phyloP scores from a whole-genome alignment of 192 early-diverging fungal species.

The Dissophora ornata region DNA sequence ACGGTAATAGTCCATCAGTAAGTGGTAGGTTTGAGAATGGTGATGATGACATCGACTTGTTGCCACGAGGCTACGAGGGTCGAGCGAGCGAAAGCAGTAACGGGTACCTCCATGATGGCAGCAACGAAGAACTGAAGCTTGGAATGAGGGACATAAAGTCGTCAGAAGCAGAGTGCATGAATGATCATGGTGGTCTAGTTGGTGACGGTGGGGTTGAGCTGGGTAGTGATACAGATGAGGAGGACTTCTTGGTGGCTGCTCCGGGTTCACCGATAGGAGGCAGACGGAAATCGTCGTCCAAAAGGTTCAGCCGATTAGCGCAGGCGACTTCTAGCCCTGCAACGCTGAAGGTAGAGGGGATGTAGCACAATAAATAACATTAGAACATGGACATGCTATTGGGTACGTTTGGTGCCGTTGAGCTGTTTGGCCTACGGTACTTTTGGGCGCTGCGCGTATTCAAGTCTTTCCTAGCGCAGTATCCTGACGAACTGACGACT shows the following conservation, averaged over 20 bases:
- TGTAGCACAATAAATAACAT: no score
- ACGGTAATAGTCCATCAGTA: neutral
- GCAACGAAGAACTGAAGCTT: no score
- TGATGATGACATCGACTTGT: conserved; percentile 15
- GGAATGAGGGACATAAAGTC: neutral
- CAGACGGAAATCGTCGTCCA: neutral
- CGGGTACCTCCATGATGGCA: neutral
- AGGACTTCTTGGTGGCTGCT: conserved; percentile 5
- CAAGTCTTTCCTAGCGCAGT: no score
- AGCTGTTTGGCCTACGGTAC: no score
- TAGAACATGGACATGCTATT: no score
- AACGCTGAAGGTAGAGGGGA: neutral
- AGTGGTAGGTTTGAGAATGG: neutral
- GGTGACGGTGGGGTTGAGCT: no score
- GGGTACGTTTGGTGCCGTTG: no score
- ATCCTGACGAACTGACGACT: no score
- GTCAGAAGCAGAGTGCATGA: neutral
- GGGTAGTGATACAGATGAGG: conserved; percentile 19
- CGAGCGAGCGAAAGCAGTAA: neutral
- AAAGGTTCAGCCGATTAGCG: no score
- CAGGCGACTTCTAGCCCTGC: no score
- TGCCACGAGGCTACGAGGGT: neutral
- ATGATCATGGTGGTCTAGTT: no score
- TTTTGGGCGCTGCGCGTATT: no score
- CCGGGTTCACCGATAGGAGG: neutral